Evolutionary conservation across 108 stramenopile species (phyloP).

Genomic region (Epipyxis sp.): DNA sequence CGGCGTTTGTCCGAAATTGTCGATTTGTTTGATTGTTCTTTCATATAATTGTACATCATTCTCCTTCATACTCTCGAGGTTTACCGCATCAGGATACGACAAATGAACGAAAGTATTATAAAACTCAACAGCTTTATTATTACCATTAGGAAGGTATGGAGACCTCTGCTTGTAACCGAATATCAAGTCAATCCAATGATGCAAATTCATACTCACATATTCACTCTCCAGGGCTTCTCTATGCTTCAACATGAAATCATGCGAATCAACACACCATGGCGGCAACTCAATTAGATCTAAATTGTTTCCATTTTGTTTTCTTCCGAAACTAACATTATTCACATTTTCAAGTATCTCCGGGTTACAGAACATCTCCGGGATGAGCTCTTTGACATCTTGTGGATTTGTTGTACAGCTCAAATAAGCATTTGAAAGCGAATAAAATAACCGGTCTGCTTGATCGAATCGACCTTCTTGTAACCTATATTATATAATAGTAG

Average conservation of each 20-base stretch:
- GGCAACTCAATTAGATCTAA: slow-evolving; percentile 83
- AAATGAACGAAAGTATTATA: slow-evolving; percentile 44
- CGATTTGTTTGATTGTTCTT: slow-evolving; percentile 29
- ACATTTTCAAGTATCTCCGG: slow-evolving; percentile 77
- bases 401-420: slow-evolving; percentile 66
- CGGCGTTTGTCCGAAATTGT: slow-evolving; percentile 44
- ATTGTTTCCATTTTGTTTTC: slow-evolving; percentile 68
- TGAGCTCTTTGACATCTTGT: slow-evolving; percentile 56
- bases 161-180: slow-evolving; percentile 58
- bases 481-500: too few species aligned
- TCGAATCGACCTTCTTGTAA: slow-evolving; percentile 34
- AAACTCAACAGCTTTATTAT: slow-evolving; percentile 29
- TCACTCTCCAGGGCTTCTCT: slow-evolving; percentile 45
- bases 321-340: slow-evolving; percentile 80
- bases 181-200: slow-evolving; percentile 54
- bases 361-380: slow-evolving; percentile 37
- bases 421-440: slow-evolving; percentile 58
- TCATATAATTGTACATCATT: slow-evolving; percentile 33
- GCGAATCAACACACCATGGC: slow-evolving; percentile 82
- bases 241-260: slow-evolving; percentile 35
- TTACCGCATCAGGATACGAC: slow-evolving; percentile 49
- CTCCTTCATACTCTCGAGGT: slow-evolving; percentile 37
- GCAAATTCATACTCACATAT: slow-evolving; percentile 27
- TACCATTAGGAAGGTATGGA: slow-evolving; percentile 37
- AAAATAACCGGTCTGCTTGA: slow-evolving; percentile 33